Evolutionary conservation across 306 rosid species (phyloP), one percentile per base, ranked within the genome.

Genomic region (Senna tora): DNA sequence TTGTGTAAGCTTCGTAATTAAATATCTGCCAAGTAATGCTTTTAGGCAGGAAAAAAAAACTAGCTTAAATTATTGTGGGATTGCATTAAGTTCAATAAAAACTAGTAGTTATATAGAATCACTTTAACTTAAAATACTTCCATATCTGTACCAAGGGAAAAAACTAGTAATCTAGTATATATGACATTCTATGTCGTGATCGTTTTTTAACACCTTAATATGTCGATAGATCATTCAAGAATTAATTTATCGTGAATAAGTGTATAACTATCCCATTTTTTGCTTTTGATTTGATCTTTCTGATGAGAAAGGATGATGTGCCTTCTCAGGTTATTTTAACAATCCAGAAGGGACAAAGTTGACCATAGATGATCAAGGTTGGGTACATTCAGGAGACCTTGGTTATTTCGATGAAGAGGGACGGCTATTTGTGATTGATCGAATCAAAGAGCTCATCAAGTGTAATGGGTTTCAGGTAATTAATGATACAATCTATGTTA

Each of bases 401-500:
- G 89, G 89, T 45, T 81, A 85, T 60, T 85, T 85, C 66, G 77
- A 85, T 50, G 80, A 76, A 41, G 77, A 38, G 4, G 89, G 80
- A 32, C 74, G 76, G 11, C 46, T 85, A 54, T 82, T 68, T 71
- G 79, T 82, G 2, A 83, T 82, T 5, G 89, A 85, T 65, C 78
- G 87, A 66, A 82, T 82, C 28, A 82, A 82, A 74, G 89, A 85
- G 72, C 83, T 85, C 64, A 82, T 85, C 57, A 82, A 85, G 65
- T 82, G 81, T 55, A 60, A 56, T 42, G 84, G 77, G 3, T 85
- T 57, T 60, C 89, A 80, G 84, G 87, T 83, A 39, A 32, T 16
- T 28, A 55, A 22, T 54, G 30, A 25, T 25, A 25, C 1, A 4
- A 2, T 21, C 13, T 14, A 53, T 6, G 42, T 38, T 38, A 38